Percentiles rank a stretch among this genome's conserved stretches.
Conservation (phyloP, 768 basidiomycete genomes). For the Lactifluus volemus region DNA sequence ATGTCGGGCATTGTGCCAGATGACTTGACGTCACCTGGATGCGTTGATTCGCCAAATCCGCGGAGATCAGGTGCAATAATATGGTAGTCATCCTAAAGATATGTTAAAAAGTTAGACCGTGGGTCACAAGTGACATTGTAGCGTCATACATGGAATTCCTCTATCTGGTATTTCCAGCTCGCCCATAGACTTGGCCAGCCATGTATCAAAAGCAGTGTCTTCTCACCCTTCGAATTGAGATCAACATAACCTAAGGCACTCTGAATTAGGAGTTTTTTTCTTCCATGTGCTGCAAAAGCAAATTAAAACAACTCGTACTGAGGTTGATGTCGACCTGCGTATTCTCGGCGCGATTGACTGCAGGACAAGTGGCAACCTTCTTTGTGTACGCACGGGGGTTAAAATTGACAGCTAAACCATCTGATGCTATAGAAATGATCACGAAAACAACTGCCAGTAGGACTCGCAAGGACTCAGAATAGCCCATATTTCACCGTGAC, state of each 20-base stretch:
- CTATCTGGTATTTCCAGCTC: constrained; percentile 64
- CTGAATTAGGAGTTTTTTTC: not conserved
- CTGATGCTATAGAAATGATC: not conserved
- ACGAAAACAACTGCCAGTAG: not conserved
- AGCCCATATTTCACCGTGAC: not conserved
- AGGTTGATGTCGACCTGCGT: constrained; percentile 7
- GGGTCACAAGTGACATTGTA: not conserved
- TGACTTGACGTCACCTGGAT: constrained; percentile 51
- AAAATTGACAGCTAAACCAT: not conserved
- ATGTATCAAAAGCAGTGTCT: constrained; percentile 59
- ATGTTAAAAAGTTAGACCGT: constrained; percentile 28
- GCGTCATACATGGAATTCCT: constrained; percentile 45
- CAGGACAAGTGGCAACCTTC: constrained; percentile 10
- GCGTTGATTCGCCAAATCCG: constrained; percentile 61
- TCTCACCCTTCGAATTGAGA: constrained; percentile 44
- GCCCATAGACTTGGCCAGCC: constrained; percentile 78
- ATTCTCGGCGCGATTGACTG: constrained; percentile 14
- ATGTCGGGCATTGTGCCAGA: constrained; percentile 55
- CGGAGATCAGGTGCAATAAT: constrained; percentile 56
- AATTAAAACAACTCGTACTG: not conserved
- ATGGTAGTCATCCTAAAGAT: constrained; percentile 45
- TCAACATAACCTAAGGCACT: constrained; percentile 39
- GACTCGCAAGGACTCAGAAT: not conserved
- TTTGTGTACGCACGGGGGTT: constrained; percentile 14
- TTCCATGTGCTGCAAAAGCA: not conserved